Evolutionary conservation across 257 asterid genomes (phyloP).

Genomic region (Solanum peruvianum): DNA sequence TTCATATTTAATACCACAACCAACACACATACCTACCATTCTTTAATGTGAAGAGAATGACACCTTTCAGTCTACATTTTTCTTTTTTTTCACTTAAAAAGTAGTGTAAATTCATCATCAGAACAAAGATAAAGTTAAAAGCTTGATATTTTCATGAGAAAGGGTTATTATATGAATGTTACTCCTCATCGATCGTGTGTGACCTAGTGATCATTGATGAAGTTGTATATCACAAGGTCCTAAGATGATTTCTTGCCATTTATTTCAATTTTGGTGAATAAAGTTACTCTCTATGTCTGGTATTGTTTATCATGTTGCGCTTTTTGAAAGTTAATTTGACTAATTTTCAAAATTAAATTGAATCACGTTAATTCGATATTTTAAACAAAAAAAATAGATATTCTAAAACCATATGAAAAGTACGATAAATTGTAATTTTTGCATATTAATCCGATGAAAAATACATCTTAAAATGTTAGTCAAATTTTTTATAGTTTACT

Average conservation of each 20-base stretch:
- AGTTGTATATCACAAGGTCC: no score
- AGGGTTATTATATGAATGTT: not conserved
- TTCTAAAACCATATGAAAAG: no score
- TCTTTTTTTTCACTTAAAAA: not conserved
- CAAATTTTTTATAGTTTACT: no score
- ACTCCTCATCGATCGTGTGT: accelerated
- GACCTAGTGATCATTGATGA: not conserved
- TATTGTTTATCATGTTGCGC: no score
- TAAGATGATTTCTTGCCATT: not conserved
- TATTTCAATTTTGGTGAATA: not conserved
- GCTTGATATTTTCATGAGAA: not conserved
- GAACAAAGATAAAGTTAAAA: not conserved
- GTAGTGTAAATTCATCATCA: not conserved
- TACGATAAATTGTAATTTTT: no score
- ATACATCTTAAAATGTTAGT: no score
- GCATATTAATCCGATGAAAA: no score
- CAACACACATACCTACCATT: not conserved
- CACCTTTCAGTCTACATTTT: not conserved
- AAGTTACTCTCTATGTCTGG: no score
- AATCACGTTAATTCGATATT: no score
- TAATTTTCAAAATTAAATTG: no score
- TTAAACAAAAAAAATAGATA: no score
- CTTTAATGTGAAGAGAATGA: not conserved
- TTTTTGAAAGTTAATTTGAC: no score
- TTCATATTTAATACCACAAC: not conserved